phyloP scores from a whole-genome alignment of 164 flowering plant species.

The Saururus chinensis region DNA sequence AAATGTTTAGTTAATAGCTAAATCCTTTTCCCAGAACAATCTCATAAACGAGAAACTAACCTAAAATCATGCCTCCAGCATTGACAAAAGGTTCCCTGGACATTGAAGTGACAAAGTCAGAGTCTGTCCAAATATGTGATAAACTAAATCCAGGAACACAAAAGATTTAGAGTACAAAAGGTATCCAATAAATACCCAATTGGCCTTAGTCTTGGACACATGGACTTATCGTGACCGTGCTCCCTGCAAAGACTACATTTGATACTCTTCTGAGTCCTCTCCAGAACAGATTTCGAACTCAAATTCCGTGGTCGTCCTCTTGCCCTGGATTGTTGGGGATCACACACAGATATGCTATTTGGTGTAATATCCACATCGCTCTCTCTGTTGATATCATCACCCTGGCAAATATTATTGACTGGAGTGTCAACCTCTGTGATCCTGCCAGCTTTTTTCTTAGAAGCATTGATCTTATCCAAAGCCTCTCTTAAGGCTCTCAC shows the following conservation, averaged over 20 bases:
- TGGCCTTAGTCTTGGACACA: slow-evolving; percentile 8
- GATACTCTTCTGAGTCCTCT: slow-evolving; percentile 3
- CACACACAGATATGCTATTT: slow-evolving; percentile 4
- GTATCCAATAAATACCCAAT: slow-evolving; percentile 2
- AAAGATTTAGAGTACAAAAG: not conserved
- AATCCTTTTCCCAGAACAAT: not conserved
- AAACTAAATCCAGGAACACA: not conserved
- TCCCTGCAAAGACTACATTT: slow-evolving; percentile 7
- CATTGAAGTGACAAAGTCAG: not conserved
- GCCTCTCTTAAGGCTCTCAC: slow-evolving; percentile 31
- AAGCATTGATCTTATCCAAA: slow-evolving; percentile 37
- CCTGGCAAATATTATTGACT: slow-evolving; percentile 1
- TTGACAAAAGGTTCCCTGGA: slow-evolving; percentile 2
- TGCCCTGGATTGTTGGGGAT: slow-evolving; percentile 4
- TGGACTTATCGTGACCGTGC: slow-evolving; percentile 3
- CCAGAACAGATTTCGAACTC: slow-evolving; percentile 1
- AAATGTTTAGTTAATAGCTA: not conserved
- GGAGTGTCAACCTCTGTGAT: not conserved
- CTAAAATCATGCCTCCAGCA: slow-evolving; percentile 10
- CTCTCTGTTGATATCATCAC: slow-evolving; percentile 1
- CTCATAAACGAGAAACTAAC: slow-evolving; percentile 1
- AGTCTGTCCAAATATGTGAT: not conserved
- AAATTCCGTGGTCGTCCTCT: slow-evolving; percentile 9
- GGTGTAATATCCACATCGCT: slow-evolving; percentile 2
- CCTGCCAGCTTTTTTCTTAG: slow-evolving; percentile 40